Conservation (phyloP, 208 protist genomes). For the Leishmania arabica region DNA sequence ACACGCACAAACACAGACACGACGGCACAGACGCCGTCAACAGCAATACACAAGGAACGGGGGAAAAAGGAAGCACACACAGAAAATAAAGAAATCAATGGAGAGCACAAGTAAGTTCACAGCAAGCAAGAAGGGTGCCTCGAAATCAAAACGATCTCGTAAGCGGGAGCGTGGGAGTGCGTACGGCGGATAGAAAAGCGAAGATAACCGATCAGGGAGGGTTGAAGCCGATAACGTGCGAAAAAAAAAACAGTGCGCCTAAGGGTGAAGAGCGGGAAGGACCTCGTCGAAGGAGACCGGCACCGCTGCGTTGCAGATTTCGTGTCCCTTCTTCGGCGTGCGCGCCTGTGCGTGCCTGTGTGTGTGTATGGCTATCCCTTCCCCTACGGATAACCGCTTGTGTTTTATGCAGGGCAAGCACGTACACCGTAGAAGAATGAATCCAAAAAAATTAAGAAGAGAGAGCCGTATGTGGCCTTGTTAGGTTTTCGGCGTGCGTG, state of each 20-base stretch:
- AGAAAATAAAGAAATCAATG: not conserved
- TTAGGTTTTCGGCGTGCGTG: not conserved
- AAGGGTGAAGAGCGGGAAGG: not conserved
- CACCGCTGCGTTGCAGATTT: not conserved
- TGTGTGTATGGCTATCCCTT: not conserved
- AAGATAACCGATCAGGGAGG: not conserved
- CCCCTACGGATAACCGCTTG: not conserved
- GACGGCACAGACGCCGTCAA: not conserved
- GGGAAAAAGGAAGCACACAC: not conserved
- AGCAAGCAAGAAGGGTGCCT: not conserved
- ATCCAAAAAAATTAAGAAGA: not conserved
- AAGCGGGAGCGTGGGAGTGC: not conserved
- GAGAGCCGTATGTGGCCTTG: not conserved
- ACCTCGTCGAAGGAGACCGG: not conserved
- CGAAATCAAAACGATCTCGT: not conserved
- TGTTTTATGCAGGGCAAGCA: not conserved
- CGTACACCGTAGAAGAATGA: slow-evolving; percentile 1
- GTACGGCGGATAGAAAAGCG: not conserved
- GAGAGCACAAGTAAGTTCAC: not conserved
- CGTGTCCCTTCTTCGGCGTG: not conserved
- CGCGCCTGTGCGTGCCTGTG: not conserved
- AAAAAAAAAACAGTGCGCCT: not conserved
- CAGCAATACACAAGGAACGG: not conserved
- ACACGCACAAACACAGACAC: not conserved
- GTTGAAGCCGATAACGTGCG: not conserved